Evolutionary conservation across 495 filamentous ascomycete species (phyloP).

Genomic region (Xylaria acuta): DNA sequence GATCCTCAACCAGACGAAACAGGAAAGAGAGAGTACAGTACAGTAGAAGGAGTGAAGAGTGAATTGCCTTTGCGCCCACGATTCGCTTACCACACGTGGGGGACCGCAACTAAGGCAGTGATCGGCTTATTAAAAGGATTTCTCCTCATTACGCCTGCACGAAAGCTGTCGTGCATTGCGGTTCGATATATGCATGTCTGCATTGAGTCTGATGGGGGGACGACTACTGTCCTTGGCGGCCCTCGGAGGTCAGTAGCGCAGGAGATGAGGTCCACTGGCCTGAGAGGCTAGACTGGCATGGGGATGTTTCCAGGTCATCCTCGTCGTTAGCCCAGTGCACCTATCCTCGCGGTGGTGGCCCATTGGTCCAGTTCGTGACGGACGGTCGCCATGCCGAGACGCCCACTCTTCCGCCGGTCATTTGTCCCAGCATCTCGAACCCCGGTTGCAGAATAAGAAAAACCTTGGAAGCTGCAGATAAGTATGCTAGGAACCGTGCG

Average conservation of each 20-base stretch:
- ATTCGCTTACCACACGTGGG: slow-evolving; percentile 20
- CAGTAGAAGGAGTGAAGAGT: background rate
- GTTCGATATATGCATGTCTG: background rate
- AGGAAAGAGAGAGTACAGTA: slow-evolving; percentile 4
- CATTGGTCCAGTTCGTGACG: background rate
- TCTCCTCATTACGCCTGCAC: slow-evolving; percentile 16
- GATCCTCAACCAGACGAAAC: background rate
- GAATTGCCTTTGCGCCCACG: slow-evolving; percentile 5
- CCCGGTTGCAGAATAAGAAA: background rate
- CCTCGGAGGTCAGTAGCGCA: slow-evolving; percentile 1
- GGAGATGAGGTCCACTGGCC: slow-evolving; percentile 21
- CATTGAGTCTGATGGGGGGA: background rate
- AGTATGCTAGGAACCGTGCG: background rate
- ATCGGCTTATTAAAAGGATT: slow-evolving; percentile 24
- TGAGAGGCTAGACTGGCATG: slow-evolving; percentile 12
- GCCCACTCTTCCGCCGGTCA: background rate
- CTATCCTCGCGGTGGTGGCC: background rate
- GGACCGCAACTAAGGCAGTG: slow-evolving; percentile 4
- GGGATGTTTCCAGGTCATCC: slow-evolving; percentile 10
- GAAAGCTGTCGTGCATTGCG: slow-evolving; percentile 18
- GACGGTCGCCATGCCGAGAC: slow-evolving; percentile 16
- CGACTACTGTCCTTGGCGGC: slow-evolving; percentile 1
- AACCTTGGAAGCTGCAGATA: slow-evolving; percentile 4
- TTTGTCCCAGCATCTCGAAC: slow-evolving; percentile 12
- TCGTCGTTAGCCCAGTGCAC: slow-evolving; percentile 3